Base-by-base conservation (phyloP, 1,284 basidiomycete species). In the Serendipita sp. region DNA sequence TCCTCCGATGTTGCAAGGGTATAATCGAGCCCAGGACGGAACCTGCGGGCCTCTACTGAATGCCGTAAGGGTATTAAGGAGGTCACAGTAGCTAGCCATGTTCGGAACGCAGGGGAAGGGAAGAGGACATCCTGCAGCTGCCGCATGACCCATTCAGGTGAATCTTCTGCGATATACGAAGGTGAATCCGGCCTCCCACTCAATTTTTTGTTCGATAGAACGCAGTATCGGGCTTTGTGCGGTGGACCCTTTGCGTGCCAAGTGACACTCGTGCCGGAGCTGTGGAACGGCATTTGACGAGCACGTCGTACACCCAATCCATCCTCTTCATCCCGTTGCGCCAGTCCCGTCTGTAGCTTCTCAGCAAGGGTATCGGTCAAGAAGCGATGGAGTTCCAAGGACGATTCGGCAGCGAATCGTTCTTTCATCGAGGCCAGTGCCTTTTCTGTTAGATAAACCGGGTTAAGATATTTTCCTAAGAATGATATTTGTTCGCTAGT, bases 11-110 rank as follows among this genome's bases (percentile, higher is more conserved):
- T 88, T 35, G 95, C 95, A 0, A 99, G 81, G 17, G 94, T 96
- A 73, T 98, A 98, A 74, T 98, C 94, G 67, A 98, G 76, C 0
- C 93, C 95, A 0, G 92, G 91, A 63, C 94, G 78, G 75, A 98
- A 96, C 53, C 95, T 77, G 66, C 95, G 79, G 61, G 91, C 91
- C 73, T 93, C 85, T 12, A 83, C 80, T 5, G 83, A 76, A 72
- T 88, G 83, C 12, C 83, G 80, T 67, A 89, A 74, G 13, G 92
- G 89, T 61, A 94, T 78, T 66, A 97, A 73, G 45, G 81, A 79
- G 50, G 88, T 87, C 53, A 97, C 83, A 64, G 84, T 79, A n/a
- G 84, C 80, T 43, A 98, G 76, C 88, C 94, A 95, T 34, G 90
- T 83, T 60, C 93, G 82, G 80, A 97, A 98, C 15, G 92, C 87